Evolutionary conservation across 495 filamentous ascomycete species (phyloP).

Genomic region (Chaetomium cochliodes): DNA sequence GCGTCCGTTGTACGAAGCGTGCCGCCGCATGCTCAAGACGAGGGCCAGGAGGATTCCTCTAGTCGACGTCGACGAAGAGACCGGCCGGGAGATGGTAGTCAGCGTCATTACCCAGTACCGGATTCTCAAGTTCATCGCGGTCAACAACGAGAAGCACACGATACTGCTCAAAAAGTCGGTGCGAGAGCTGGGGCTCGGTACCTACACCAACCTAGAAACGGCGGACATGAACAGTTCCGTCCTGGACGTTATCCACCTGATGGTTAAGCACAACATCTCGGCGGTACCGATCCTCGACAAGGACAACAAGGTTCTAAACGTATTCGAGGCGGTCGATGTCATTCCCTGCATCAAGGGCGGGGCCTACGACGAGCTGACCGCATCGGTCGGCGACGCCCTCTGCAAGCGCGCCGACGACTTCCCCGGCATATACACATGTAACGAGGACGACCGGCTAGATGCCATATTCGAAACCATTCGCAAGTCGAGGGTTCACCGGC

Average conservation of each 20-base stretch:
- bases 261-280: constrained; percentile 90
- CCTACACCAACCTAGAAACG: constrained; percentile 75
- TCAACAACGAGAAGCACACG: constrained; percentile 87
- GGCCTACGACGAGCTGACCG: constrained; percentile 82
- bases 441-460: constrained; percentile 83
- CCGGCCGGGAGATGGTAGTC: constrained; percentile 85
- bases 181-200: constrained; percentile 80
- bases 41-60: constrained; percentile 90
- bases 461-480: constrained; percentile 97
- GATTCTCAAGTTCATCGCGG: constrained; percentile 96
- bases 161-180: constrained; percentile 85
- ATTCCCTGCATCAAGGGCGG: constrained; percentile 94
- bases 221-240: constrained; percentile 90
- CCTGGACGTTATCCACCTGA: constrained; percentile 90
- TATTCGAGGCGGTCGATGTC: constrained; percentile 97
- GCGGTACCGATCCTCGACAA: constrained; percentile 90
- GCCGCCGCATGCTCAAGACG: constrained; percentile 88
- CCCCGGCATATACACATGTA: constrained; percentile 94
- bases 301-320: constrained; percentile 81
- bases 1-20: constrained; percentile 89
- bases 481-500: constrained; percentile 85
- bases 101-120: constrained; percentile 97
- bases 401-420: constrained; percentile 88
- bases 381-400: constrained; percentile 86
- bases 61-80: constrained; percentile 93